Conservation (phyloP, 2,329 filamentous ascomycete species). For the Colletotrichum sp. region DNA sequence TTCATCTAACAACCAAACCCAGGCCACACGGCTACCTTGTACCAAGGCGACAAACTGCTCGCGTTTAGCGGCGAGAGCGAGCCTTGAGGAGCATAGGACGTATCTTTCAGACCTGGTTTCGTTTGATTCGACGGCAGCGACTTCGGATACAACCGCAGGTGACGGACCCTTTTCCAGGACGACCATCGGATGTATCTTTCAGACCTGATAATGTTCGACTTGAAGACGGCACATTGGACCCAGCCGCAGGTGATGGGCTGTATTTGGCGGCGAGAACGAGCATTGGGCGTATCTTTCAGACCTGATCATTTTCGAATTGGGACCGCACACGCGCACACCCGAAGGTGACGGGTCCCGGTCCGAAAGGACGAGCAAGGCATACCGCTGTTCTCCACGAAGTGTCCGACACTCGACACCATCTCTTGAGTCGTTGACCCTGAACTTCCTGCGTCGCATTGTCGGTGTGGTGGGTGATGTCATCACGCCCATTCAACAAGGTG, state of each 20-base stretch:
- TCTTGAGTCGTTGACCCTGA: background rate
- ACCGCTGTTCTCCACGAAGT: constrained; percentile 90
- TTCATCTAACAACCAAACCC: background rate
- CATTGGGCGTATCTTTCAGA: too few relatives aligned
- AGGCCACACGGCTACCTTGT: constrained; percentile 95
- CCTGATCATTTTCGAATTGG: too few relatives aligned
- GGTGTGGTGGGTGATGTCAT: background rate
- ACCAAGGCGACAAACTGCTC: constrained; percentile 90
- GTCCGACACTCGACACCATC: background rate
- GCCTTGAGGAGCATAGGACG: constrained; percentile 67
- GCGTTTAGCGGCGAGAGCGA: constrained; percentile 99
- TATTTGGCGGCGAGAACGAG: too few relatives aligned
- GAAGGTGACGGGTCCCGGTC: constrained; percentile 57
- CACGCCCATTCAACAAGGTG: background rate
- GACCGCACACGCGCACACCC: too few relatives aligned
- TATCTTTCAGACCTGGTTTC: constrained; percentile 73
- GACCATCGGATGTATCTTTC: too few relatives aligned
- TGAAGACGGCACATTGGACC: too few relatives aligned
- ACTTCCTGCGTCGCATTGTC: background rate
- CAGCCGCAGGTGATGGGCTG: too few relatives aligned
- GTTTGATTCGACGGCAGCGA: too few relatives aligned
- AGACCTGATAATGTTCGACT: too few relatives aligned
- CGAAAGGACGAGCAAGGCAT: constrained; percentile 90
- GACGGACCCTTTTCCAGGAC: too few relatives aligned
- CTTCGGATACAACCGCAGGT: too few relatives aligned